These are phyloP conservation scores for Flaveria floridana DNA, from an alignment of 140 eudicot species.

Conservation along the genomic window DNA sequence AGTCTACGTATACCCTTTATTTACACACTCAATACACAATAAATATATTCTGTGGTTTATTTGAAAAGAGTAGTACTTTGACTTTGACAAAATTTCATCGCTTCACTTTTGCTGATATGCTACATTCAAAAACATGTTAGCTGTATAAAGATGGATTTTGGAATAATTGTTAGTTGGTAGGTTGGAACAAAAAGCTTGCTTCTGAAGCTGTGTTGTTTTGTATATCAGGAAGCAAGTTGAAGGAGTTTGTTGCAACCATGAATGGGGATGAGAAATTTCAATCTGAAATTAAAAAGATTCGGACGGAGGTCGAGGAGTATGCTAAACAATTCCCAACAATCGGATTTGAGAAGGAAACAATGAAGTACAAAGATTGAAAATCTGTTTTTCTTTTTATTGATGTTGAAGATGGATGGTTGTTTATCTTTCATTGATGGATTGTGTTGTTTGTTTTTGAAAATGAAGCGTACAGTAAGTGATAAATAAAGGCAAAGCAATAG, in stretches of 20 bases:
- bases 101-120: not conserved
- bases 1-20: not conserved
- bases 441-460: too few relatives aligned
- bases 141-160: too few relatives aligned
- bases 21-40: too few relatives aligned
- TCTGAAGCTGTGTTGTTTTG: constrained; percentile 3
- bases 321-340: constrained; percentile 97
- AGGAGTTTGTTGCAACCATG: constrained; percentile 77
- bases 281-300: constrained; percentile 77
- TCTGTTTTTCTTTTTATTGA: too few relatives aligned
- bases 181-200: not conserved
- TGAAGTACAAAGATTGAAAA: constrained; percentile 67
- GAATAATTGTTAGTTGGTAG: not conserved
- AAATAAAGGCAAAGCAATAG: too few relatives aligned
- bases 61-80: constrained; percentile 4
- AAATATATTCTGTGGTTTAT: too few relatives aligned
- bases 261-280: constrained; percentile 57
- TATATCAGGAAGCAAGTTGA: constrained; percentile 78
- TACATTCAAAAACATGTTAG: too few relatives aligned
- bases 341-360: constrained; percentile 93
- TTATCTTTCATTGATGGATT: too few relatives aligned
- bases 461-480: too few relatives aligned
- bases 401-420: too few relatives aligned
- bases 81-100: not conserved
- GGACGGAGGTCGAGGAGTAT: constrained; percentile 85